Evolutionary conservation across 1,284 basidiomycete species (phyloP), one percentile per base, ranked within the genome.

Genomic region (Ustilago bromivora): DNA sequence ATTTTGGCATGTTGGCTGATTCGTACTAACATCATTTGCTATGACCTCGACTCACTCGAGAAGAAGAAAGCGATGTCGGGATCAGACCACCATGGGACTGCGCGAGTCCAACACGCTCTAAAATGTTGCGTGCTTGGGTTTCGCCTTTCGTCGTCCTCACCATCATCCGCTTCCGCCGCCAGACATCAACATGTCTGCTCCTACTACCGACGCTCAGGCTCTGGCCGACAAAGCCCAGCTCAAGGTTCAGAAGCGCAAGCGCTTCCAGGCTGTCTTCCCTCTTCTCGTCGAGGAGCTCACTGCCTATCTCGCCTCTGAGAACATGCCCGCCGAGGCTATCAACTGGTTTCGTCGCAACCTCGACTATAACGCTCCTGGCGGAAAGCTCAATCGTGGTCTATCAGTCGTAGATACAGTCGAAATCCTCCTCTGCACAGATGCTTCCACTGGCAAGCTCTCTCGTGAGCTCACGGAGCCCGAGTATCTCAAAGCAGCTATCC

Each of bases 351-450:
- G 90, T 77, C 78, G 79, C 64, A 85, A 80, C 53, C 89, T 99
- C 71, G 91, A 97, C 83, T 94, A 96, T 89, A 99, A 99, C 88
- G 93, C 94, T 10, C 95, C 96, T 0, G 94, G 95, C n/a, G 89
- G 96, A 12, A 99, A 99, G 88, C 92, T 98, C 71, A 99, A 98
- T 88, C 92, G 96, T 40, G 96, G 96, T 41, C 90, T 98, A 85
- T 94, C 94, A 9, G 96, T 98, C 75, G 92, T 96, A 56, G 96
- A 99, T 88, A 94, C 94, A 4, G 92, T 92, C 62, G 92, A 94
- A 87, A 96, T 98, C 86, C 88, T 98, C 75, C 79, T 84, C 40
- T 83, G 82, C 73, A 81, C 79, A 32, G 78, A 83, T 60, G 92
- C 92, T 71, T 93, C 92, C 5, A 88, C 90, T 2, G 73, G 88